A percentile compares a stretch with the other conserved stretches of the same genome.
phyloP scores from a whole-genome alignment of 202 grass and related monocot genomes.

The Setaria viridis region DNA sequence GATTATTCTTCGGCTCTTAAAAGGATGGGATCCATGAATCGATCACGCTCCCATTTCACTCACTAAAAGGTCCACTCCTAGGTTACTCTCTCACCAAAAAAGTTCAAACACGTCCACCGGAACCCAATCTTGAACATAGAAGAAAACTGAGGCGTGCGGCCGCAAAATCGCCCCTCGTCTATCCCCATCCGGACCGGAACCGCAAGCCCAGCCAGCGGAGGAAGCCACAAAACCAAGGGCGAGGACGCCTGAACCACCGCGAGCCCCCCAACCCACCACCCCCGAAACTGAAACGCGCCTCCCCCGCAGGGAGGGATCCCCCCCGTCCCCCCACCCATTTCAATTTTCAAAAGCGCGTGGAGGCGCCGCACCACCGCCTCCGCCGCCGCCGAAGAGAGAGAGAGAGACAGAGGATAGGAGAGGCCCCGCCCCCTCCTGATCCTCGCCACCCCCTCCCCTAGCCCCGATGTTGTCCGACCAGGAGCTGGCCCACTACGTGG shows the following conservation, averaged over 20 bases:
- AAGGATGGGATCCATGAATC: no score
- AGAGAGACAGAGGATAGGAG: neutral
- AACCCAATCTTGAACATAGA: neutral
- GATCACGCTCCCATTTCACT: neutral
- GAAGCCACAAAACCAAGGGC: conserved; percentile 33
- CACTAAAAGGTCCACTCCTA: neutral
- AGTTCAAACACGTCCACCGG: neutral
- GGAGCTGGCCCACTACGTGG: conserved; percentile 81
- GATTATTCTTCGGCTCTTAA: neutral
- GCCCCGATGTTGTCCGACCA: conserved; percentile 84
- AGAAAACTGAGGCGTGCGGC: neutral
- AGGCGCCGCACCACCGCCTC: conserved; percentile 20
- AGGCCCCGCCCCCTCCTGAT: neutral
- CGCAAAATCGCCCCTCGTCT: conserved; percentile 23
- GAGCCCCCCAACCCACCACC: neutral
- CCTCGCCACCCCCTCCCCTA: neutral
- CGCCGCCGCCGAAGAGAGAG: neutral
- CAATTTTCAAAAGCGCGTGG: conserved; percentile 46
- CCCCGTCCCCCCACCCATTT: conserved; percentile 35
- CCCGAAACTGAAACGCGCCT: conserved; percentile 44
- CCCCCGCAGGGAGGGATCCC: conserved; percentile 36
- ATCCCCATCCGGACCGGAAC: conserved; percentile 29
- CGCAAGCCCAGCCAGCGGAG: conserved; percentile 8
- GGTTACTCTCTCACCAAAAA: neutral
- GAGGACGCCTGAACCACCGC: conserved; percentile 23